Evolutionary conservation across 2,329 filamentous ascomycete species (phyloP).

Genomic region (Pseudogymnoascus verrucosus): DNA sequence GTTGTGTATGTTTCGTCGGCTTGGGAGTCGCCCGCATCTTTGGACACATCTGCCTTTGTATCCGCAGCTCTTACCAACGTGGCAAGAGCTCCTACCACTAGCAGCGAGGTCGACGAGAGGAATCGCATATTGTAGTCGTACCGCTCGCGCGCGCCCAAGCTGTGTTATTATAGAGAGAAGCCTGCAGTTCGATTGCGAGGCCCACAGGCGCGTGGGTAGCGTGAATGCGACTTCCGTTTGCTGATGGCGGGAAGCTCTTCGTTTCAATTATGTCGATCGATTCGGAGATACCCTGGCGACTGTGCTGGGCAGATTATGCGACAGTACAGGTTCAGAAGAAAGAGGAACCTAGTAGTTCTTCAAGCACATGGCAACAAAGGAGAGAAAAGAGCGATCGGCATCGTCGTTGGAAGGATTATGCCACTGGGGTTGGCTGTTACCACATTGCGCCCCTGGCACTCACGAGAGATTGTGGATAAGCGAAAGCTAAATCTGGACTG

Average conservation of each 20-base stretch:
- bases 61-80: conserved; percentile 5
- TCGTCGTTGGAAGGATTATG: background rate
- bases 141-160: background rate
- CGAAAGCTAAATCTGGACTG: conserved; percentile 4
- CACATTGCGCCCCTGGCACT: conserved; percentile 1
- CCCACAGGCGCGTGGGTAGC: conserved; percentile 3
- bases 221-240: conserved; percentile 5
- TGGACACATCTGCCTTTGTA: background rate
- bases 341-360: background rate
- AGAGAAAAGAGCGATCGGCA: background rate
- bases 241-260: background rate
- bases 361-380: background rate
- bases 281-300: background rate
- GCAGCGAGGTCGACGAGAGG: conserved; percentile 7
- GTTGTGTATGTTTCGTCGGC: conserved; percentile 24
- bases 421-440: background rate
- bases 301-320: background rate
- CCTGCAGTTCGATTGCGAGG: background rate
- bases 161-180: background rate
- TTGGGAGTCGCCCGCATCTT: conserved; percentile 8
- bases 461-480: conserved; percentile 8
- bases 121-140: conserved; percentile 10
- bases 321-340: background rate
- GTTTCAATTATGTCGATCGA: background rate
- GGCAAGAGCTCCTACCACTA: conserved; percentile 4